Base-by-base conservation (phyloP, 2,329 filamentous ascomycete species). In the Anisogramma anomala region DNA sequence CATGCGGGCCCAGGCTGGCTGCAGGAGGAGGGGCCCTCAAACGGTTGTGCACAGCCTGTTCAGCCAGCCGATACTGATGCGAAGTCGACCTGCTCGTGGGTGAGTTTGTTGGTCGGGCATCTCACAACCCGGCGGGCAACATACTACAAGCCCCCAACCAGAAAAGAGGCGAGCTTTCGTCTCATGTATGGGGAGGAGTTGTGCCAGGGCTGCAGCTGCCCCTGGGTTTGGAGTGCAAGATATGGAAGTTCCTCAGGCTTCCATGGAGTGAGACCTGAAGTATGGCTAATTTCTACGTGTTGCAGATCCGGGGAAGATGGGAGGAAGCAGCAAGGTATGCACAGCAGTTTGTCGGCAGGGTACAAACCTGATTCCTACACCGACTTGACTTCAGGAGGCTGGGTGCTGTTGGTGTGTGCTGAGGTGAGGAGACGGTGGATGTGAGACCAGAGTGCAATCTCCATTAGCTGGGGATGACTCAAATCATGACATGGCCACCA, bases 321-420 rank as follows among this genome's bases (percentile, higher is more conserved):
- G 32, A 35, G 18, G 4, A 14, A 15, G 10, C 33, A 32, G 33
- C 11, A 18, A 18, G 4, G 32, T 19, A 18, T 36, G 11, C 10
- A 36, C 33, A 42, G 27, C 33, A 28, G 30, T 35, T 38, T 42
- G 35, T 33, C 32, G 35, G 32, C 31, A 31, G 27, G 43, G 39
- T 39, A 39, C 43, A 39, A 36, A 42, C 18, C 10, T 33, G 31
- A 36, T 39, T 23, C 33, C 40, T 43, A 43, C 43, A 43, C 43
- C 40, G 43, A 14, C 15, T 22, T 14, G 27, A 11, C 27, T 11
- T 13, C 19, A 8, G 27, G 27, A n/a, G 15, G 28, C n/a, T 8
- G 22, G 22, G 22, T 23, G 22, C 5, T 23, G 22, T 5, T 23
- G 5, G 6, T 23, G 6, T 9, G 6, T 6, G 9, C 22, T 23